phyloP scores from a whole-genome alignment of 345 rosid species.

The Psidium friedrichsthalianum region DNA sequence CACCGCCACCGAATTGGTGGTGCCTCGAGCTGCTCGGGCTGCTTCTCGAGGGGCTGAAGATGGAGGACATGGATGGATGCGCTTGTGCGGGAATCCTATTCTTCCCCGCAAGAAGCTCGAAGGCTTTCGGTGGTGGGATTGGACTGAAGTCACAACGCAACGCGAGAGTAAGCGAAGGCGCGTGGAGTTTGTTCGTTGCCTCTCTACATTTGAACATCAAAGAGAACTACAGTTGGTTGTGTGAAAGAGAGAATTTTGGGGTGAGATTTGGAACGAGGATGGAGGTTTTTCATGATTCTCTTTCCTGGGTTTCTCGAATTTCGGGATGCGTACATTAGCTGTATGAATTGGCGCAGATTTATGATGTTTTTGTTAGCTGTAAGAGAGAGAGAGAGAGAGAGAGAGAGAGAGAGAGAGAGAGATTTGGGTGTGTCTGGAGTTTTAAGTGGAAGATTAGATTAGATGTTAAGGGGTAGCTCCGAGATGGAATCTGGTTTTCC shows the following conservation, averaged over 20 bases:
- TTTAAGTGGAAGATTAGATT: background rate
- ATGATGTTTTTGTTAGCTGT: background rate
- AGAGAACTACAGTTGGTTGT: background rate
- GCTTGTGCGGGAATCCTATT: background rate
- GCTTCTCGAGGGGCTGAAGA: constrained; percentile 48
- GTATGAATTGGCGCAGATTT: background rate
- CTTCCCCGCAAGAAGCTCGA: background rate
- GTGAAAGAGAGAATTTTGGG: background rate
- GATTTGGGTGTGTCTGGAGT: background rate
- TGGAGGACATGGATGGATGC: constrained; percentile 26
- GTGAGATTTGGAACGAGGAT: background rate
- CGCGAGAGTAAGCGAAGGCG: background rate
- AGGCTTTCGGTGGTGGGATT: background rate
- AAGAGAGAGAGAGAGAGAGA: background rate
- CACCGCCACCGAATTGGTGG: constrained; percentile 20
- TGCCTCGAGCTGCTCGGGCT: constrained; percentile 62
- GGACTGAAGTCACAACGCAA: background rate
- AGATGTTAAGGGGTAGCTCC: background rate
- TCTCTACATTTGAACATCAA: constrained; percentile 19
- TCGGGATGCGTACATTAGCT: background rate
- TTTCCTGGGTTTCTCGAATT: background rate
- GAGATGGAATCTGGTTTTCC: background rate
- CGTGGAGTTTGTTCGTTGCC: background rate
- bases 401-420: background rate
- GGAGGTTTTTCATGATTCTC: background rate